Conservation (phyloP, 1,139 yeast genomes). For the Yamadazyma triangularis region DNA sequence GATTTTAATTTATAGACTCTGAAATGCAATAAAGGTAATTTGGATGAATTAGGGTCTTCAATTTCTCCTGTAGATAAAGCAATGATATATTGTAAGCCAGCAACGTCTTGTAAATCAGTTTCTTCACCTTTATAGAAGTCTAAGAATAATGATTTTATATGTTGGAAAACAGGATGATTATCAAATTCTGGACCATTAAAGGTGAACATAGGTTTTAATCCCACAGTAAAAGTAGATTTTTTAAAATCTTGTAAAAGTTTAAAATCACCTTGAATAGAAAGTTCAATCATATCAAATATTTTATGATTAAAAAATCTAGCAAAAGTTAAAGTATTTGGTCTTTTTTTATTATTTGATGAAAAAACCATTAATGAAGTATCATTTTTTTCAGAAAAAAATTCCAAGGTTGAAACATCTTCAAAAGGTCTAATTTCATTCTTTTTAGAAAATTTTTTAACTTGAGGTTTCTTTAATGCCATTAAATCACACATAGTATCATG, state of each 20-base stretch:
- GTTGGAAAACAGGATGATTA: slow-evolving; percentile 79
- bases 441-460: slow-evolving; percentile 77
- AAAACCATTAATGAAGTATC: slow-evolving; percentile 85
- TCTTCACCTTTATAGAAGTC: slow-evolving; percentile 91
- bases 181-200: slow-evolving; percentile 94
- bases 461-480: slow-evolving; percentile 89
- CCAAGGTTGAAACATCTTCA: slow-evolving; percentile 83
- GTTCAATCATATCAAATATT: slow-evolving; percentile 90
- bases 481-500: slow-evolving; percentile 91
- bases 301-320: slow-evolving; percentile 86
- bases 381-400: slow-evolving; percentile 91
- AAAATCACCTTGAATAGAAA: slow-evolving; percentile 63
- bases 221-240: slow-evolving; percentile 76
- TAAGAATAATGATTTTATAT: slow-evolving; percentile 79
- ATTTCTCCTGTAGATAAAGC: slow-evolving; percentile 76
- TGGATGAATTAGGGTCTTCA: slow-evolving; percentile 55
- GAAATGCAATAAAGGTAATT: slow-evolving; percentile 76
- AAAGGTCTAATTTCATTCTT: slow-evolving; percentile 90
- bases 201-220: slow-evolving; percentile 90
- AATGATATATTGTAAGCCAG: slow-evolving; percentile 89
- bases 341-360: slow-evolving; percentile 78
- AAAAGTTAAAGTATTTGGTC: slow-evolving; percentile 89
- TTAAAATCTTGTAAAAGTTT: slow-evolving; percentile 79
- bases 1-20: slow-evolving; percentile 88
- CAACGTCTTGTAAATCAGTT: slow-evolving; percentile 83